phyloP scores from a whole-genome alignment of 2,329 filamentous ascomycete genomes.

The Fusarium stilboides region DNA sequence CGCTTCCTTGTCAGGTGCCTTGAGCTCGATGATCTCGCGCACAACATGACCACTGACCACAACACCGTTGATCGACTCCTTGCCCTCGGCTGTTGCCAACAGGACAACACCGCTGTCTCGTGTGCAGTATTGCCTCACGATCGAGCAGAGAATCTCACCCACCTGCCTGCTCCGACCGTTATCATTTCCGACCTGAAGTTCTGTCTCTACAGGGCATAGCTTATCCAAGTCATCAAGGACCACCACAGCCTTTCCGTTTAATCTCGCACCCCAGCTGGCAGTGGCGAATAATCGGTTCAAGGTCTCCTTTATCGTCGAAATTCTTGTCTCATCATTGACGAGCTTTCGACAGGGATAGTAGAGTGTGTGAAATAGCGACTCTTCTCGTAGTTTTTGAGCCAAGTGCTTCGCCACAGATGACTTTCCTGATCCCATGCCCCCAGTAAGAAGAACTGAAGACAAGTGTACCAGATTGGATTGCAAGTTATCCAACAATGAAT shows the following conservation, averaged over 20 bases:
- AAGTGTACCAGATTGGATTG: conserved; percentile 84
- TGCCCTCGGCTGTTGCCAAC: conserved; percentile 91
- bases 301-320: conserved; percentile 92
- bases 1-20: conserved; percentile 93
- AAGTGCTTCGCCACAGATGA: conserved; percentile 84
- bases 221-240: conserved; percentile 95
- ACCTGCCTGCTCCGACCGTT: conserved; percentile 94
- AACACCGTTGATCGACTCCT: conserved; percentile 92
- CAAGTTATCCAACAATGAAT: conserved; percentile 80
- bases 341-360: conserved; percentile 91
- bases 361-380: conserved; percentile 83
- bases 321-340: conserved; percentile 90
- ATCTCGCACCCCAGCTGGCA: conserved; percentile 90
- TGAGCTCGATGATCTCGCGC: conserved; percentile 89
- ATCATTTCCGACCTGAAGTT: conserved; percentile 92
- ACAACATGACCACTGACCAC: conserved; percentile 93
- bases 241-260: conserved; percentile 87
- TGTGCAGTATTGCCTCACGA: conserved; percentile 87
- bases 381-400: conserved; percentile 78
- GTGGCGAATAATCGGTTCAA: conserved; percentile 87
- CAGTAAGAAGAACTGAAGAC: conserved; percentile 91
- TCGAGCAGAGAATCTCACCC: conserved; percentile 87
- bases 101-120: conserved; percentile 86
- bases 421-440: conserved; percentile 92
- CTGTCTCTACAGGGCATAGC: conserved; percentile 92